These are phyloP conservation scores for Sarocladium strictum DNA, from an alignment of 2,329 filamentous ascomycete genomes.

Conservation along the genomic window DNA sequence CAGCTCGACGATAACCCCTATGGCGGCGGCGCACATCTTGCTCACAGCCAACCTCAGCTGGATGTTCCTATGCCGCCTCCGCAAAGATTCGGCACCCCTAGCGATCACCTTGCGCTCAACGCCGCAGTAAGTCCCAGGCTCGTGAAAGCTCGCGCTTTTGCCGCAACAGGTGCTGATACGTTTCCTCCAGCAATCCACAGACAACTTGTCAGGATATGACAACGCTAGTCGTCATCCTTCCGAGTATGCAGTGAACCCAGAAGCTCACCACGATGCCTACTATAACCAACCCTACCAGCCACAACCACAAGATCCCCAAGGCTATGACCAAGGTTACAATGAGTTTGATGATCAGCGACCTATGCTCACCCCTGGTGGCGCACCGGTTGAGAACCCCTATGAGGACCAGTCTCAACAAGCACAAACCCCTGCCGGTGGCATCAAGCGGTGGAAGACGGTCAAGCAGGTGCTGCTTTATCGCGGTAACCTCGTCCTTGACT, in stretches of 20 bases:
- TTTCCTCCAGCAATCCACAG: constrained; percentile 42
- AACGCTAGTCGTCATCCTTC: constrained; percentile 38
- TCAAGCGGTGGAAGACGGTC: constrained; percentile 95
- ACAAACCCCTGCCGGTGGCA: constrained; percentile 30
- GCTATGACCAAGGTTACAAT: constrained; percentile 53
- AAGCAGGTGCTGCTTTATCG: constrained; percentile 98
- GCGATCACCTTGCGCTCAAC: constrained; percentile 75
- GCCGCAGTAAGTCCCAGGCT: constrained; percentile 61
- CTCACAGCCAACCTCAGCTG: constrained; percentile 19
- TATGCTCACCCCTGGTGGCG: constrained; percentile 62
- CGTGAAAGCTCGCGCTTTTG: neutral
- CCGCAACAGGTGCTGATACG: neutral
- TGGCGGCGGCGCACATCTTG: constrained; percentile 24
- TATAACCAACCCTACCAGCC: constrained; percentile 75
- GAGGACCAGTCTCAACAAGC: constrained; percentile 32
- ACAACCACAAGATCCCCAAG: constrained; percentile 51
- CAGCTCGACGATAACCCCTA: constrained; percentile 78
- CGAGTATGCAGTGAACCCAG: constrained; percentile 73
- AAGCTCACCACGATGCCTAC: constrained; percentile 83
- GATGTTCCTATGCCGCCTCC: constrained; percentile 21
- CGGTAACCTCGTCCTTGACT: constrained; percentile 94
- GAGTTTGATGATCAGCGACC: constrained; percentile 68
- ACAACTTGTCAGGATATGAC: constrained; percentile 42
- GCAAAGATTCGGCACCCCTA: constrained; percentile 36
- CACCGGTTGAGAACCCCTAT: constrained; percentile 33